Evolutionary conservation across 192 early-diverging fungal genomes (phyloP), one percentile per base, ranked within the genome.

Genomic region (Pilaira anomala): DNA sequence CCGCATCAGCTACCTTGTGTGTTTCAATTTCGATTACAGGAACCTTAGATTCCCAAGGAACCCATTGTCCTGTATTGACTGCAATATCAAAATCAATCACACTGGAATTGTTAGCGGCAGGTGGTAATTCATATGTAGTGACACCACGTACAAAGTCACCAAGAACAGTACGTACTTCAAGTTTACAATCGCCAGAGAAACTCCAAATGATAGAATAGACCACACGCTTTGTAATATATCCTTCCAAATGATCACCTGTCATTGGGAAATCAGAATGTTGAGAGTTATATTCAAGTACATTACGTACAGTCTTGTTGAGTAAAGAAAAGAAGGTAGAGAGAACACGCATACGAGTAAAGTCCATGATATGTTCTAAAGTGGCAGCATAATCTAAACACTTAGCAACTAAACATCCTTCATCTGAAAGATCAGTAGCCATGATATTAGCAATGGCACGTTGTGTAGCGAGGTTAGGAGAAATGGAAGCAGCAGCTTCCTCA

Each of bases 221-320:
- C 22, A 98, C 77, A n/a, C 91, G 87, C 74, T 92, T 93, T 29
- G 84, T 78, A 29, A 98, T 74, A 60, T 93, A 96, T 19, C 68
- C 66, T 69, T 95, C 92, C 14, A 92, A 71, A 18, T 86, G 84
- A 8, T 92, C 93, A 4, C 76, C 65, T 7, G 76, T 62, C 87
- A 99, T 83, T 0, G 97, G 97, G 77, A 99, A 98, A 74, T 99
- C 98, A 1, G 84, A 67, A 79, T 99, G 96, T 62, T 92, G 86
- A 16, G 79, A 65, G 71, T 99, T 93, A 76, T 98, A 97, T 63
- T 93, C 93, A 24, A 96, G 72, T 6, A 97, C 82, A 46, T 84
- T 85, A 3, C 88, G 82, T 12, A 92, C 85, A 11, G 90, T 87
- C 76, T 90, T 93, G 79, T 93, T 94, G 19, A 98, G 66, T 29